Conservation (phyloP, 2,329 filamentous ascomycete genomes). For the Sordariomycetes sp. region DNA sequence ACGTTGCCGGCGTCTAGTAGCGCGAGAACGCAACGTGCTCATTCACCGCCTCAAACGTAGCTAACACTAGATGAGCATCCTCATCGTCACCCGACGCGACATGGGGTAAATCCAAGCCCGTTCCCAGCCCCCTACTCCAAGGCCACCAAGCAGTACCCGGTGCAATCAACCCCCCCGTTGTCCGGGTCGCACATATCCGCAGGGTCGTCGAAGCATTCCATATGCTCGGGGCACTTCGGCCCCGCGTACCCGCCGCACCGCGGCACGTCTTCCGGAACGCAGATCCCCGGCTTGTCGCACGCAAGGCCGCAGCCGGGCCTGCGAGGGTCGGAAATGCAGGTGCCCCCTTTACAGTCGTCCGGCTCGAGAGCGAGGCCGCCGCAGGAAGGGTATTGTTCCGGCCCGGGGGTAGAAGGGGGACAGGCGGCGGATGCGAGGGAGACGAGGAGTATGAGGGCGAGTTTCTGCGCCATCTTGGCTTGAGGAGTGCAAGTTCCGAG, state of each 20-base stretch:
- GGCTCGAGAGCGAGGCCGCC: conserved; percentile 7
- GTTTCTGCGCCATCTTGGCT: neutral
- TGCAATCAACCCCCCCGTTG: conserved; percentile 8
- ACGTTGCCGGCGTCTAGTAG: no score
- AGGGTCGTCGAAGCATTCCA: conserved; percentile 8
- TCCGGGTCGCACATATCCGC: conserved; percentile 9
- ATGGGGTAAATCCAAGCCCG: no score
- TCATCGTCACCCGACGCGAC: no score
- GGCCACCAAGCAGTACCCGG: conserved; percentile 6
- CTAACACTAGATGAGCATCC: no score
- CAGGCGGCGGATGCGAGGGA: neutral
- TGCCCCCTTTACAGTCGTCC: conserved; percentile 6
- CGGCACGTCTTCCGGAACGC: conserved; percentile 6
- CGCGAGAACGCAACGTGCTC: no score
- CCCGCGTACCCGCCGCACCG: conserved; percentile 8
- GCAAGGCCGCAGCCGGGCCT: conserved; percentile 8
- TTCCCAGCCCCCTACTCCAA: neutral
- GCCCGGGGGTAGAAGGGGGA: neutral
- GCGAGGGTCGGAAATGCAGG: conserved; percentile 10
- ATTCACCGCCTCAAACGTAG: no score
- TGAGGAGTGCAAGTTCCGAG: neutral
- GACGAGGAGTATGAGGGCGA: neutral
- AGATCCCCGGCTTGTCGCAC: conserved; percentile 11
- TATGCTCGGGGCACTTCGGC: conserved; percentile 5
- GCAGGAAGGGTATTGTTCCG: conserved; percentile 8